phyloP scores from a whole-genome alignment of 805 yeast genomes.

The Saccharomyces mikatae region DNA sequence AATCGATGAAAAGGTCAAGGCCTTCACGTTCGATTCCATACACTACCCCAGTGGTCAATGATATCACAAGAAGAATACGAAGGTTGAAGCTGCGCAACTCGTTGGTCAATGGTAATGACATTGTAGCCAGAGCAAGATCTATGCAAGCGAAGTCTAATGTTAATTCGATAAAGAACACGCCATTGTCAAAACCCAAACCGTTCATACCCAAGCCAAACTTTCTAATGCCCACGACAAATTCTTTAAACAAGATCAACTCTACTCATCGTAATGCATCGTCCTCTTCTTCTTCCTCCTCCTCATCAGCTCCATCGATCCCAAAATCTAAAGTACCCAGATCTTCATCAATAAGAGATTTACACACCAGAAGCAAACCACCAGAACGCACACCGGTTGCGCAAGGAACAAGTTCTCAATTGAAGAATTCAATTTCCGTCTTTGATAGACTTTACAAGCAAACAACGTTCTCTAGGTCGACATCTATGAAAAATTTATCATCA shows the following conservation, averaged over 20 bases:
- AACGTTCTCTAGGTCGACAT: slow-evolving; percentile 16
- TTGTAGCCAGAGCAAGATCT: background rate
- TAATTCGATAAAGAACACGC: slow-evolving; percentile 11
- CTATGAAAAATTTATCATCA: slow-evolving; percentile 12
- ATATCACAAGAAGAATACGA: slow-evolving; percentile 23
- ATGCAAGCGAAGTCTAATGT: slow-evolving; percentile 5
- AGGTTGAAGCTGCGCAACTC: slow-evolving; percentile 18
- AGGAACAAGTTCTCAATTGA: background rate
- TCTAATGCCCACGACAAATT: slow-evolving; percentile 20
- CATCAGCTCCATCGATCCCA: background rate
- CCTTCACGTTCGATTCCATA: background rate
- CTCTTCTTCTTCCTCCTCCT: background rate
- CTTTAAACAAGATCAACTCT: slow-evolving; percentile 11
- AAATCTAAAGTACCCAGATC: background rate
- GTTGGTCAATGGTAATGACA: slow-evolving; percentile 2
- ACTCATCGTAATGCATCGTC: background rate
- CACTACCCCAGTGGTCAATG: slow-evolving; percentile 9
- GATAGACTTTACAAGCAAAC: slow-evolving; percentile 20
- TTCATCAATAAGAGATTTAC: background rate
- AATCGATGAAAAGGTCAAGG: slow-evolving; percentile 7
- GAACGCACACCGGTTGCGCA: background rate
- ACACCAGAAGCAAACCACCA: background rate
- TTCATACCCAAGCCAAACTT: slow-evolving; percentile 18
- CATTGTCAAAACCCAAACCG: slow-evolving; percentile 13
- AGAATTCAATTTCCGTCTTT: slow-evolving; percentile 16